Base-by-base conservation (phyloP, 2,329 filamentous ascomycete species). In the Dichotomopilus funicola region DNA sequence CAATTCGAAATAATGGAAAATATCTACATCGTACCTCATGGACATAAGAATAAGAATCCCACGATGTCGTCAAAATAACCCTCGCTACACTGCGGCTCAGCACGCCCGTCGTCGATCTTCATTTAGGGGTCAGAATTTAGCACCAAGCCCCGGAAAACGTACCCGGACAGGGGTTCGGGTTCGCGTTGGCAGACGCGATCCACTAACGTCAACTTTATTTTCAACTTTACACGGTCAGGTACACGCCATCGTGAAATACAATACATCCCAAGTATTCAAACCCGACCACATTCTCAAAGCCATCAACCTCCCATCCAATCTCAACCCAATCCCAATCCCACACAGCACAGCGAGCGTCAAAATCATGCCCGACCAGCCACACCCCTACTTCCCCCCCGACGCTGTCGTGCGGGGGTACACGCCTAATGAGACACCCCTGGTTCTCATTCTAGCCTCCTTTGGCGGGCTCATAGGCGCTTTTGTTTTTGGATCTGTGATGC, bases 371-470 rank as follows among this genome's bases (percentile, higher is more conserved):
- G 19, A 27, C 19, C 19, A 27, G 19, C 19, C 19, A 27, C 78
- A 82, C 60, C 79, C 80, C 0, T 83, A 82, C 60, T 76, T 75
- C 60, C 80, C 80, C 0, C 64, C 65, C 2, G 67, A 69, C 44
- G 71, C 73, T 12, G 55, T 58, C 11, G 73, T 83, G 34, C 71
- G 74, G 1, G 62, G 64, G 44, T 83, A 78, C 61, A 64, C 62
- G 13, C 67, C 76, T 44, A 82, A 82, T 59, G 67, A 67, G 19
- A 66, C 67, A 5, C 66, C 74, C 1, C 50, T 79, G 5, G 43
- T 60, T 5, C 66, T 68, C 12, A 64, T 81, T 7, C 63, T 77
- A 3, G 62, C 62, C 4, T 59, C 67, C 9, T 70, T 78, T 48
- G 73, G 63, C 8, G 65, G 63, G 42, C 67, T 75, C 19, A 60